These are phyloP conservation scores for Xylariaceae sp. DNA, from an alignment of 2,329 filamentous ascomycete species.

Conservation along the genomic window DNA sequence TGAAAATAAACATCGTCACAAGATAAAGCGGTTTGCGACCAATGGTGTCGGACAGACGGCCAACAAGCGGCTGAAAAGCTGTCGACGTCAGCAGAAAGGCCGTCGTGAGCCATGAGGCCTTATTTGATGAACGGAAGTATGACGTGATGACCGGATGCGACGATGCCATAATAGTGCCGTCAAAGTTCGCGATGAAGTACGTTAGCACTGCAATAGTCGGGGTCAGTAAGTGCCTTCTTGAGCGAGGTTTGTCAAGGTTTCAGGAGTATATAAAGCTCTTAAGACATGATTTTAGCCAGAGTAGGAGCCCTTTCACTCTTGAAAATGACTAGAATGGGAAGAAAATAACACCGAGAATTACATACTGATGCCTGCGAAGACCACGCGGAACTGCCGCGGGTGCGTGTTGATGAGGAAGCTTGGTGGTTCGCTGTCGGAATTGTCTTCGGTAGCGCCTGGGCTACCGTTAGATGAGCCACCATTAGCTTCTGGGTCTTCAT, in stretches of 20 bases:
- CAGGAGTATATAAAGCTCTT: too few relatives aligned
- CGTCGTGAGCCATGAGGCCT: constrained; percentile 83
- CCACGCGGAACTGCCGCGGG: constrained; percentile 63
- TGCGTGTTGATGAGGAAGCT: constrained; percentile 55
- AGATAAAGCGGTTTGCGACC: constrained; percentile 73
- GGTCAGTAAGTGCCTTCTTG: too few relatives aligned
- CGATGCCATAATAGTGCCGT: constrained; percentile 82
- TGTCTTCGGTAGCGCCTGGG: constrained; percentile 18
- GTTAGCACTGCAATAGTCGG: too few relatives aligned
- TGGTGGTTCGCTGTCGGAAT: background rate
- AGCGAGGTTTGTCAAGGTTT: too few relatives aligned
- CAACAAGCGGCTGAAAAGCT: constrained; percentile 76
- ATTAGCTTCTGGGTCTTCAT: constrained; percentile 2
- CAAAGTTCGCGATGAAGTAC: constrained; percentile 70
- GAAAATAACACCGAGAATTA: too few relatives aligned
- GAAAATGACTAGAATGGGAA: too few relatives aligned
- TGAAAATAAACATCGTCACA: constrained; percentile 67
- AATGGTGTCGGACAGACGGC: constrained; percentile 75
- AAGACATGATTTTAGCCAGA: too few relatives aligned
- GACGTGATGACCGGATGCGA: constrained; percentile 83
- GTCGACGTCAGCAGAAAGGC: constrained; percentile 80
- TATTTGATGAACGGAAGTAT: constrained; percentile 78
- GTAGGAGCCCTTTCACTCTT: too few relatives aligned
- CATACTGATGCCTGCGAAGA: constrained; percentile 66
- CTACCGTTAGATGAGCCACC: too few relatives aligned